These are phyloP conservation scores for Penicillium janthinellum DNA, from an alignment of 2,329 filamentous ascomycete genomes.

Conservation along the genomic window DNA sequence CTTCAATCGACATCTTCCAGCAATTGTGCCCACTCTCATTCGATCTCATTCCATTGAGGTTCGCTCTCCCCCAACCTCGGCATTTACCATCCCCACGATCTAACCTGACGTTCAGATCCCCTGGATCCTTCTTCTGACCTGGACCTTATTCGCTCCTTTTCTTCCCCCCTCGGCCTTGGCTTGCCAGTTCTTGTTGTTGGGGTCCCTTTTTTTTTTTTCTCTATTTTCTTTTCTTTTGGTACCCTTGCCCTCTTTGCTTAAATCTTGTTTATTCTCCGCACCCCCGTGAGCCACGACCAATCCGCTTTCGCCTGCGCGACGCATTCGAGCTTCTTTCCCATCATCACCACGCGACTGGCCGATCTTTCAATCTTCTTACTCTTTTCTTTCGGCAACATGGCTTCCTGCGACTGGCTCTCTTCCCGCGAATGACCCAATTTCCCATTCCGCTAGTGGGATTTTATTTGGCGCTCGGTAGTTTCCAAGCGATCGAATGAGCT, in stretches of 20 bases:
- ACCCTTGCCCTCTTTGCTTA: background rate
- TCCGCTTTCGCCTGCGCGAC: background rate
- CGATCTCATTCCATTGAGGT: background rate
- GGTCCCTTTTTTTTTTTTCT: background rate
- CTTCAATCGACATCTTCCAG: background rate
- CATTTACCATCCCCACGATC: conserved; percentile 11
- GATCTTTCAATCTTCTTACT: background rate
- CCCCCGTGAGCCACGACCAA: background rate
- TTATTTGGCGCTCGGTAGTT: background rate
- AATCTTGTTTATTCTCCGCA: conserved; percentile 8
- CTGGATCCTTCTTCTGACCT: background rate
- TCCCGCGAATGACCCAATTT: background rate
- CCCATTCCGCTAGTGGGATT: background rate
- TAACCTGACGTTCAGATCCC: conserved; percentile 3
- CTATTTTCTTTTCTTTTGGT: background rate
- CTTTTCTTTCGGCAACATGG: background rate
- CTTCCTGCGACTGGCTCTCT: background rate
- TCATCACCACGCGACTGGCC: background rate
- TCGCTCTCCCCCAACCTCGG: background rate
- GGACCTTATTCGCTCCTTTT: background rate
- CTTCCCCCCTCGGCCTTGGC: background rate
- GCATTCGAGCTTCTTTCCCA: background rate
- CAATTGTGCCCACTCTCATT: background rate
- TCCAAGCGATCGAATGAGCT: background rate
- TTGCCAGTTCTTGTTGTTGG: background rate